Evolutionary conservation across 805 yeast species (phyloP), one percentile per base, ranked within the genome.

Genomic region (Naumovozyma baii): DNA sequence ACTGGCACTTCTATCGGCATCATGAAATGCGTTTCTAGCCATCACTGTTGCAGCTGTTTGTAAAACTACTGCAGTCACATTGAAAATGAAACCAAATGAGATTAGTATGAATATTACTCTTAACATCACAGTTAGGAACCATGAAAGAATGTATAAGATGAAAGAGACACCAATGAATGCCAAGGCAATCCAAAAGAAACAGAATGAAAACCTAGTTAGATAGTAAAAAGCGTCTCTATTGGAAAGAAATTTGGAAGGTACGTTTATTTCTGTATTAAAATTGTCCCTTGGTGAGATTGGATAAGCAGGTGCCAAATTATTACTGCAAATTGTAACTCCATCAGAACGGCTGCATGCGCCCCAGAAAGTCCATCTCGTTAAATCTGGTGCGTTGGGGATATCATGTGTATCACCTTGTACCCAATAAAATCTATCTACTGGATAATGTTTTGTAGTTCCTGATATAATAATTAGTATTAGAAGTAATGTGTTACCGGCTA

Each of bases 281-380:
- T 83, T 83, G 59, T 83, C 87, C 32, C 64, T 71, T 26, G 90
- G 90, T 7, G 88, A 80, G 40, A 83, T 61, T 39, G 92, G 86
- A 52, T 68, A 73, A 36, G 80, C 90, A 20, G 92, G 86, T 12
- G 77, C 74, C 33, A 70, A 57, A 20, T 50, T 31, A 5, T 41
- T 39, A 18, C 47, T 44, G 28, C 57, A 51, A 31, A 38, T 30
- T 3, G 48, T 48, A n/a, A 18, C 19, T 46, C 48, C 53, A 22
- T 51, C 47, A 8, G 26, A 26, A 36, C 37, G 37, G 39, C 39
- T 45, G 59, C 85, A 78, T 34, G 80, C 70, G 49, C 90, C 88
- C 90, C 90, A 83, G 66, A 76, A 81, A 2, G 88, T 80, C 88
- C 88, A 83, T 52, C 83, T 76, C n/a, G 85, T 66, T 36, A 66